phyloP scores from a whole-genome alignment of 306 rosid genomes.

The Pterocarpus macrocarpus region DNA sequence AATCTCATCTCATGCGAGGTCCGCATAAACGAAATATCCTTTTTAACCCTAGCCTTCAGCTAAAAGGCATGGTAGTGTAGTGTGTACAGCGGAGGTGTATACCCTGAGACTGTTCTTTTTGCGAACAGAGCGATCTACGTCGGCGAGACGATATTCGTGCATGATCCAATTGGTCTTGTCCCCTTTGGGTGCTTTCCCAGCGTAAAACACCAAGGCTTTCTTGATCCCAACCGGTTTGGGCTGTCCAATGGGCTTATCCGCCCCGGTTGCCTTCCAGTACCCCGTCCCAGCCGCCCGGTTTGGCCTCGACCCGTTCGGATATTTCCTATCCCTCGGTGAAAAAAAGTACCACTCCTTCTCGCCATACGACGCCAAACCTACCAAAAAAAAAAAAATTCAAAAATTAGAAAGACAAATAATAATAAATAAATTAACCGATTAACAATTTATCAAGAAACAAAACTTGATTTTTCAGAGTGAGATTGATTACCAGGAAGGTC shows the following conservation, averaged over 20 bases:
- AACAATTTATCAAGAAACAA: not conserved
- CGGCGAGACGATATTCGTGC: constrained; percentile 98
- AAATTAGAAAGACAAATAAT: not conserved
- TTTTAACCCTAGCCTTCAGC: constrained; percentile 27
- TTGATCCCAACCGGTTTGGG: constrained; percentile 93
- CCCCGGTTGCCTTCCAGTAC: constrained; percentile 99
- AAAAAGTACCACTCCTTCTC: constrained; percentile 98
- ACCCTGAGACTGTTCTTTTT: constrained; percentile 92
- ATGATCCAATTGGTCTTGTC: constrained; percentile 98
- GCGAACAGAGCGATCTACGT: constrained; percentile 89
- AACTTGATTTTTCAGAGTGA: not conserved
- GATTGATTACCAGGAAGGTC: constrained; percentile 75
- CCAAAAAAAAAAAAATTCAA: not conserved
- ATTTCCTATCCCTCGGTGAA: constrained; percentile 87
- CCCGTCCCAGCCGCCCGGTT: constrained; percentile 97
- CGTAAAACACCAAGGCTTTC: constrained; percentile 92
- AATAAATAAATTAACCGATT: no score
- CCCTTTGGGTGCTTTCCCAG: constrained; percentile 92
- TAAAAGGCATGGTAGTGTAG: no score
- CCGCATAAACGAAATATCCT: not conserved
- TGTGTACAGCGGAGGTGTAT: constrained; percentile 1
- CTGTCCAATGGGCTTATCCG: constrained; percentile 87
- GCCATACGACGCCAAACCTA: constrained; percentile 77
- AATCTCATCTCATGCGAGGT: not conserved
- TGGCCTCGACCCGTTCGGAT: constrained; percentile 96